A percentile compares a stretch with the other conserved stretches of the same genome.
Conservation (phyloP, 73 alveolate genomes). For the Paramecium pentaurelia region DNA sequence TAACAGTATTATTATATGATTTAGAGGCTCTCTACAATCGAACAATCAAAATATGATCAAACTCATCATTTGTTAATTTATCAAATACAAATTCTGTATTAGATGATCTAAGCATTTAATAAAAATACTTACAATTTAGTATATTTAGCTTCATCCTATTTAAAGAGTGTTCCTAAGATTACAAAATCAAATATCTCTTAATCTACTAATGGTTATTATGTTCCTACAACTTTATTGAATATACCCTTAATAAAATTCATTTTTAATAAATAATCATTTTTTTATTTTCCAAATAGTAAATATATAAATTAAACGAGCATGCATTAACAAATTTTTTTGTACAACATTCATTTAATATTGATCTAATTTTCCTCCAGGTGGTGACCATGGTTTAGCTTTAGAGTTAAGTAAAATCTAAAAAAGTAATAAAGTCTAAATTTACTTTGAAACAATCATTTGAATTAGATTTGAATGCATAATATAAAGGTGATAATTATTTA, state of each 20-base stretch:
- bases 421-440: not conserved
- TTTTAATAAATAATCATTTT: not conserved
- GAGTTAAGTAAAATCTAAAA: not conserved
- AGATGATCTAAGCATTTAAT: not conserved
- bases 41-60: not conserved
- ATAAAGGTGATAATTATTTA: not conserved
- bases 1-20: not conserved
- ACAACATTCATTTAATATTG: not conserved
- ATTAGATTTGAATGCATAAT: not conserved
- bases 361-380: constrained; percentile 28
- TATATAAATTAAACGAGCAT: not conserved
- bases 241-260: not conserved
- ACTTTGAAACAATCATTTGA: constrained; percentile 18
- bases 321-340: not conserved
- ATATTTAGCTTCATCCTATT: not conserved
- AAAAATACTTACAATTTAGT: not conserved
- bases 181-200: not conserved
- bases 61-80: not conserved
- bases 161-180: not conserved
- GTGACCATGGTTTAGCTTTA: constrained; percentile 33
- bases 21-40: constrained; percentile 2
- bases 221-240: not conserved
- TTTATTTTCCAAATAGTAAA: constrained; percentile 7
- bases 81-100: constrained; percentile 41
- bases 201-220: not conserved